Percentiles rank a stretch among this genome's conserved stretches.
phyloP scores from a whole-genome alignment of 208 protist species.

The Trypanosomatidae sp. region DNA sequence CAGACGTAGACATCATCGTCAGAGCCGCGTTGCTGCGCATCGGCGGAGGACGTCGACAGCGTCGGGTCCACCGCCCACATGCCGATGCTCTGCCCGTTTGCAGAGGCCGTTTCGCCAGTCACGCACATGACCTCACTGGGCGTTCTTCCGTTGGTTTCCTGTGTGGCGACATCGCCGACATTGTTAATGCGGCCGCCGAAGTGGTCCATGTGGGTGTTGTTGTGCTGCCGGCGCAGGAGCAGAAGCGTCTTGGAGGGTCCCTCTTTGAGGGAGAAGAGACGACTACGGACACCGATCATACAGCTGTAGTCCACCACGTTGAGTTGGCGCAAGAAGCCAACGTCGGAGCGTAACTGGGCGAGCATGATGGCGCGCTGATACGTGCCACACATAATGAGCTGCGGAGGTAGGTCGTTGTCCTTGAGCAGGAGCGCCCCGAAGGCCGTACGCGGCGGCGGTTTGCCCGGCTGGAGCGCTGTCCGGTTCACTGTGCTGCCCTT shows the following conservation, averaged over 20 bases:
- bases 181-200: constrained; percentile 7
- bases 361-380: constrained; percentile 79
- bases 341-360: constrained; percentile 85
- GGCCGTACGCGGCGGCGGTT: constrained; percentile 61
- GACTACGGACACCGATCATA: constrained; percentile 90
- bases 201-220: constrained; percentile 5
- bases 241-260: constrained; percentile 65
- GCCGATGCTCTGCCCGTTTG: constrained; percentile 16
- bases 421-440: constrained; percentile 86
- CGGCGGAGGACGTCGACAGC: not conserved
- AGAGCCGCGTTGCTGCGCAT: not conserved
- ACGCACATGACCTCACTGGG: constrained; percentile 19
- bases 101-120: constrained; percentile 15
- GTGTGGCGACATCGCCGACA: not conserved
- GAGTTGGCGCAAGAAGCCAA: constrained; percentile 68
- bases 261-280: constrained; percentile 65
- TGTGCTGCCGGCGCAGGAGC: constrained; percentile 23
- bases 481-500: constrained; percentile 91
- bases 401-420: constrained; percentile 85
- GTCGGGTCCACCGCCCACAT: constrained; percentile 1
- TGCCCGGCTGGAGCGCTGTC: constrained; percentile 48
- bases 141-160: not conserved
- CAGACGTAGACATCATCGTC: constrained; percentile 55
- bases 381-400: constrained; percentile 81
- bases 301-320: constrained; percentile 94